These are phyloP conservation scores for Spiraea crenata DNA, from an alignment of 331 rosid genomes.

Conservation along the genomic window DNA sequence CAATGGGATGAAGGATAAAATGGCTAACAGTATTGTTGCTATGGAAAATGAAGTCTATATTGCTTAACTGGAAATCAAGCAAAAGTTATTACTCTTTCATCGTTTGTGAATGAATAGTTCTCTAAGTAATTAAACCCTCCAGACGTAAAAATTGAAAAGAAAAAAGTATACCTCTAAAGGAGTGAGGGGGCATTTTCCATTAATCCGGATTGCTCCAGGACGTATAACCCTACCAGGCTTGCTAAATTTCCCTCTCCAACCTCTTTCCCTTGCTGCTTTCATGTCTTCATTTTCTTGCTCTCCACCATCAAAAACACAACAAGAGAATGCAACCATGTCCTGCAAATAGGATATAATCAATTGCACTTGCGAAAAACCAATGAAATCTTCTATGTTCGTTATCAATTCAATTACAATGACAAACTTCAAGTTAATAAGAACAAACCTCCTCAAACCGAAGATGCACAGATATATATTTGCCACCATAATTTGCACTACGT, in stretches of 20 bases:
- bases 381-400: slow-evolving; percentile 10
- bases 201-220: slow-evolving; percentile 93
- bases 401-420: slow-evolving; percentile 11
- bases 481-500: slow-evolving; percentile 73
- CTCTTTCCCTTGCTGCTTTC: slow-evolving; percentile 95
- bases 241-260: slow-evolving; percentile 97
- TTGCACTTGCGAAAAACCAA: slow-evolving; percentile 24
- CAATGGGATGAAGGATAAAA: not conserved
- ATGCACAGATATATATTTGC: slow-evolving; percentile 90
- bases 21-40: not conserved
- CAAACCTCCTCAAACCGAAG: slow-evolving; percentile 98
- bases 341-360: slow-evolving; percentile 32
- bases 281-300: slow-evolving; percentile 71
- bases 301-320: slow-evolving; percentile 94
- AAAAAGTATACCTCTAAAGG: slow-evolving; percentile 78
- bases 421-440: slow-evolving; percentile 4
- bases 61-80: not conserved
- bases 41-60: not conserved
- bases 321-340: slow-evolving; percentile 99
- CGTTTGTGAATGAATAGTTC: not conserved
- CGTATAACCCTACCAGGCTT: slow-evolving; percentile 95
- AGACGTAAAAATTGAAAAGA: slow-evolving; percentile 3
- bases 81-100: not conserved
- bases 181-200: slow-evolving; percentile 96
- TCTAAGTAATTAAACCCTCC: not conserved